Conservation (phyloP, 108 stramenopile species). For the Epipyxis sp. region DNA sequence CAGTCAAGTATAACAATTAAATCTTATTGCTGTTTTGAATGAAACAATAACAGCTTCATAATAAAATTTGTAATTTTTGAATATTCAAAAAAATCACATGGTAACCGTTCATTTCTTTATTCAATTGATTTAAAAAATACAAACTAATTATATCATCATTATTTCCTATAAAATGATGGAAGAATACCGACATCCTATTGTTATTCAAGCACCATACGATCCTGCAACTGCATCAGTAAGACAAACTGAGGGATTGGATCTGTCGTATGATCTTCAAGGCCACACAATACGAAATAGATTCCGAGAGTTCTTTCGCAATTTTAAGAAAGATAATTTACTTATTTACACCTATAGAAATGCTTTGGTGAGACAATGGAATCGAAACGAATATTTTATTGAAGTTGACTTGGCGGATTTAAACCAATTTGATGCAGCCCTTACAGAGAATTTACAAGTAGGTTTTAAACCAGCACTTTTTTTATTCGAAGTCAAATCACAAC, state of each 20-base stretch:
- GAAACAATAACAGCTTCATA: no score
- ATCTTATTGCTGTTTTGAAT: no score
- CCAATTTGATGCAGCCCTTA: slow-evolving; percentile 54
- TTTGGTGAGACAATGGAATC: slow-evolving; percentile 53
- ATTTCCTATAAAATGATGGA: no score
- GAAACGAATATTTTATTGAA: slow-evolving; percentile 49
- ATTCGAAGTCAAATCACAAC: background rate
- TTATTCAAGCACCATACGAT: background rate
- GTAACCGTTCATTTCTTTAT: no score
- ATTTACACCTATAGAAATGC: slow-evolving; percentile 48
- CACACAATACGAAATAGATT: slow-evolving; percentile 25
- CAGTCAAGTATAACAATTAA: no score
- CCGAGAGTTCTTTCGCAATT: slow-evolving; percentile 61
- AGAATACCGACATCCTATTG: no score
- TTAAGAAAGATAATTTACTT: slow-evolving; percentile 48
- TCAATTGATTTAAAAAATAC: no score
- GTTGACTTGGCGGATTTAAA: slow-evolving; percentile 54
- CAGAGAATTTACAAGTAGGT: slow-evolving; percentile 35
- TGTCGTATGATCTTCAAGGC: background rate
- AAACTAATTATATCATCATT: no score
- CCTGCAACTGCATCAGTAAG: background rate
- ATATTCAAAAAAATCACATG: no score
- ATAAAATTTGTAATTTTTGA: no score
- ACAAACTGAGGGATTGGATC: background rate
- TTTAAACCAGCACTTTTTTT: background rate